Percentiles rank a stretch among this genome's conserved stretches.
These are phyloP conservation scores for Globisporangium takayamanum DNA, from an alignment of 352 stramenopile species.

Conservation along the genomic window DNA sequence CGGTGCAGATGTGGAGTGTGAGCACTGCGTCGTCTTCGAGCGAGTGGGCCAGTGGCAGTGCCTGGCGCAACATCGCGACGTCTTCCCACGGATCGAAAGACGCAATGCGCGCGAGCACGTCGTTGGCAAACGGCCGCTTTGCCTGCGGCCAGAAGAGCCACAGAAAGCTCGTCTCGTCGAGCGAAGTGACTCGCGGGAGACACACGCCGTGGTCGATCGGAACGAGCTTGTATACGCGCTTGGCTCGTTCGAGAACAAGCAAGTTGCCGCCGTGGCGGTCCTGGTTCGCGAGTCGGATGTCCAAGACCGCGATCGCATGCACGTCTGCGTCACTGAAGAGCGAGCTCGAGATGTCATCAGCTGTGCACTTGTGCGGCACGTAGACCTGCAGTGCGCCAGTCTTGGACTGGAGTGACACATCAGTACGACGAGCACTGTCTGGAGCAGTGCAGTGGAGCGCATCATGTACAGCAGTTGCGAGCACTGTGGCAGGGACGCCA, in stretches of 20 bases:
- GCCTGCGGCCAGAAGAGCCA: constrained; percentile 73
- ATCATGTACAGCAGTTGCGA: constrained; percentile 30
- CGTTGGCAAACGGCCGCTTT: constrained; percentile 30
- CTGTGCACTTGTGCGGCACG: constrained; percentile 48
- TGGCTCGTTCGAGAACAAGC: constrained; percentile 30
- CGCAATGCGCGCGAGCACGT: constrained; percentile 28
- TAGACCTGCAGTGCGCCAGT: constrained; percentile 57
- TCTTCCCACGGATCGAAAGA: constrained; percentile 31
- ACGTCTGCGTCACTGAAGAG: constrained; percentile 47
- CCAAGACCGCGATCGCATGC: constrained; percentile 64
- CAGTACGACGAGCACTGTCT: not conserved
- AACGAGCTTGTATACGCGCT: constrained; percentile 32
- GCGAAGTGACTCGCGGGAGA: constrained; percentile 34
- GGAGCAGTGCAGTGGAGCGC: constrained; percentile 25
- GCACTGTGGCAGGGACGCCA: constrained; percentile 38
- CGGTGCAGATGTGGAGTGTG: constrained; percentile 45
- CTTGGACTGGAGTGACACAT: constrained; percentile 18
- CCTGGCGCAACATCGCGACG: constrained; percentile 21
- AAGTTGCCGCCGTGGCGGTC: constrained; percentile 79
- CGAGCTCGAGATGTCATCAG: constrained; percentile 44
- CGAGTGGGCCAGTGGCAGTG: constrained; percentile 16
- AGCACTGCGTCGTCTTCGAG: constrained; percentile 36
- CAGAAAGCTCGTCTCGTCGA: constrained; percentile 57
- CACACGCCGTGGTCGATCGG: constrained; percentile 79
- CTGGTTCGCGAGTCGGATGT: constrained; percentile 77